Evolutionary conservation across 768 basidiomycete species (phyloP).

Genomic region (Strobilomyces confusus): DNA sequence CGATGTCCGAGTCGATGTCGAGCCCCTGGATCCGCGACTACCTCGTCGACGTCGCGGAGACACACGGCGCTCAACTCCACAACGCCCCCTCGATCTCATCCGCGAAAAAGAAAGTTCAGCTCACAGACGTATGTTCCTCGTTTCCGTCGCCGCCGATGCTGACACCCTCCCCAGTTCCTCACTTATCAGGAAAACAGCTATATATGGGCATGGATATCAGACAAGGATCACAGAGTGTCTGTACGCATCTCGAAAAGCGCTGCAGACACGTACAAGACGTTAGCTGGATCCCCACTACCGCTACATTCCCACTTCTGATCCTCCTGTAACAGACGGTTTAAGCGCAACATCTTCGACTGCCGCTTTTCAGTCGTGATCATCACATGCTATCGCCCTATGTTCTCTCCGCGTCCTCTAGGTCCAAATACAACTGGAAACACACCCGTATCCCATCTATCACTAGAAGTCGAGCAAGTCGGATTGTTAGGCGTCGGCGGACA

Average conservation of each 20-base stretch:
- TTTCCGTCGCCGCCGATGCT: background rate
- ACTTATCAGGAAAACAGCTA: conserved; percentile 43
- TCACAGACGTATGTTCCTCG: conserved; percentile 45
- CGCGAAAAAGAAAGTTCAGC: conserved; percentile 52
- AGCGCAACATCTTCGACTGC: conserved; percentile 40
- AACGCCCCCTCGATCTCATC: conserved; percentile 12
- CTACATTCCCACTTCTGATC: conserved; percentile 1
- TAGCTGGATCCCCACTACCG: conserved; percentile 16
- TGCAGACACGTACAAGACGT: conserved; percentile 40
- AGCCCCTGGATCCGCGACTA: conserved; percentile 57
- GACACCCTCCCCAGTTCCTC: conserved; percentile 45
- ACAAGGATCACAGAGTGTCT: conserved; percentile 48
- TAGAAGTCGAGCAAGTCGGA: conserved; percentile 48
- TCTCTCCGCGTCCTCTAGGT: conserved; percentile 48
- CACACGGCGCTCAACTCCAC: conserved; percentile 44
- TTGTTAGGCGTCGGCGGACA: conserved; percentile 40
- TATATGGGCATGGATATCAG: conserved; percentile 66
- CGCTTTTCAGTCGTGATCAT: conserved; percentile 47
- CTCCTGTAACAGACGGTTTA: conserved; percentile 16
- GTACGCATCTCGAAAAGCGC: conserved; percentile 55
- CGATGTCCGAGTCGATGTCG: conserved; percentile 38
- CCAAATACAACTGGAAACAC: conserved; percentile 34
- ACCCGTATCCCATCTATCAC: conserved; percentile 40
- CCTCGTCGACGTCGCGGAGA: conserved; percentile 46
- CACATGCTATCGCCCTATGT: conserved; percentile 47